Evolutionary conservation across 768 basidiomycete genomes (phyloP).

Genomic region (Amanita subjunquillea): DNA sequence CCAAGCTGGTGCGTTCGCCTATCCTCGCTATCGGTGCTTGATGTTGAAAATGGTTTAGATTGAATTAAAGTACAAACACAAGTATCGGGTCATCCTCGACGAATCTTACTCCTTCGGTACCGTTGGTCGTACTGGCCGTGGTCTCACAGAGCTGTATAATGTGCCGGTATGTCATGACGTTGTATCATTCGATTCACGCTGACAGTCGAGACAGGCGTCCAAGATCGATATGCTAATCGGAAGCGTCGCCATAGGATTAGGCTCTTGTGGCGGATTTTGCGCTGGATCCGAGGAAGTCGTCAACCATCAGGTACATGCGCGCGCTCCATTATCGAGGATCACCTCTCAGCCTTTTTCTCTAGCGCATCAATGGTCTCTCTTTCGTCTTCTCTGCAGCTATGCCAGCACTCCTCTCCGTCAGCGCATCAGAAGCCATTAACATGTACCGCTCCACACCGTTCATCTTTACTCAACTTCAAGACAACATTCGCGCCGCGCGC

Average conservation of each 20-base stretch:
- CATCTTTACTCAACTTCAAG: conserved; percentile 65
- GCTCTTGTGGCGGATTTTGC: conserved; percentile 89
- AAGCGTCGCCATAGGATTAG: conserved; percentile 76
- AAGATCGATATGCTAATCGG: conserved; percentile 96
- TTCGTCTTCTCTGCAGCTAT: conserved; percentile 96
- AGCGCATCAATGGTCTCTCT: conserved; percentile 93
- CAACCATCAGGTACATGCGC: conserved; percentile 72
- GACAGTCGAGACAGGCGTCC: conserved; percentile 40
- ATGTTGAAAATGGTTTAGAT: conserved; percentile 39
- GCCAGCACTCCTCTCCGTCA: conserved; percentile 82
- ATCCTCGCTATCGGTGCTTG: background rate
- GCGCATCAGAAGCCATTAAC: conserved; percentile 78
- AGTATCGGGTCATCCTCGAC: conserved; percentile 90
- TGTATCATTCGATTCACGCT: background rate
- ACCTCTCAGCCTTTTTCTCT: background rate
- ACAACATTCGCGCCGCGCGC: conserved; percentile 75
- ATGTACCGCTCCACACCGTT: conserved; percentile 68
- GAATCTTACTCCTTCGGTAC: conserved; percentile 91
- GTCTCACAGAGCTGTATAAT: conserved; percentile 90
- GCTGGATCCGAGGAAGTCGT: conserved; percentile 77
- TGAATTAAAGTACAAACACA: conserved; percentile 91
- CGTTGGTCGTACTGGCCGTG: conserved; percentile 88
- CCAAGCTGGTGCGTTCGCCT: conserved; percentile 65
- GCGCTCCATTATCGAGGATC: background rate
- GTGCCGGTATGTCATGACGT: conserved; percentile 57